Percentiles rank a stretch among this genome's conserved stretches.
Evolutionary conservation across 1,139 yeast species (phyloP).

Genomic region (Magnusiomyces sp.): DNA sequence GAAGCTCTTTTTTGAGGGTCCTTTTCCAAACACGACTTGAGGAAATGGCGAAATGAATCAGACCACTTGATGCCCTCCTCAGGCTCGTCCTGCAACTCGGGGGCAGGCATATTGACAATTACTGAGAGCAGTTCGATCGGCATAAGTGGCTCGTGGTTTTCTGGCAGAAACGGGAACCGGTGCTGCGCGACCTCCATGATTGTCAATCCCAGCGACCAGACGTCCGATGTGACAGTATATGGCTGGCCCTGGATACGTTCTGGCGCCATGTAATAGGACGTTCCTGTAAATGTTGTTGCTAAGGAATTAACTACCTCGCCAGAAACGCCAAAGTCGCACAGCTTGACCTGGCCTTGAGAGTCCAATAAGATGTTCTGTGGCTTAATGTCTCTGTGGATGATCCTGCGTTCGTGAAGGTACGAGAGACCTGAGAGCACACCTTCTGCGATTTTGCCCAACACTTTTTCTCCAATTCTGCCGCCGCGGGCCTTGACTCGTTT

Average conservation of each 20-base stretch:
- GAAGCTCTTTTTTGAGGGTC: conserved; percentile 75
- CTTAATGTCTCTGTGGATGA: conserved; percentile 83
- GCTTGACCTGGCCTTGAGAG: conserved; percentile 67
- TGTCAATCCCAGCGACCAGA: conserved; percentile 92
- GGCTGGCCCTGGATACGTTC: conserved; percentile 94
- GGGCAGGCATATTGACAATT: conserved; percentile 71
- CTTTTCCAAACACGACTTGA: conserved; percentile 72
- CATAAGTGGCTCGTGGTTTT: conserved; percentile 43
- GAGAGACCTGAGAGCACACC: conserved; percentile 76
- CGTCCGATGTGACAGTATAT: conserved; percentile 88
- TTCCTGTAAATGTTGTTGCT: conserved; percentile 94
- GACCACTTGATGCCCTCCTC: conserved; percentile 74
- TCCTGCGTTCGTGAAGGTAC: conserved; percentile 76
- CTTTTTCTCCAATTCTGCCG: conserved; percentile 87
- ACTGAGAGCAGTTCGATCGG: conserved; percentile 82
- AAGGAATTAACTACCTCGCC: conserved; percentile 93
- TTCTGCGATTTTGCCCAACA: conserved; percentile 81
- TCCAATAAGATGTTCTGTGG: conserved; percentile 86
- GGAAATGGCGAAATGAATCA: conserved; percentile 70
- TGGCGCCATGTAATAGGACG: conserved; percentile 97
- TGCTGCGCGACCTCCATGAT: conserved; percentile 88
- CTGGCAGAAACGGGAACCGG: conserved; percentile 58
- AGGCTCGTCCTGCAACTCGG: conserved; percentile 69
- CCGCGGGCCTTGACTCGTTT: conserved; percentile 53
- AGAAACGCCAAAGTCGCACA: conserved; percentile 97